These are phyloP conservation scores for Lactarius sp. DNA, from an alignment of 768 basidiomycete species.

Conservation along the genomic window DNA sequence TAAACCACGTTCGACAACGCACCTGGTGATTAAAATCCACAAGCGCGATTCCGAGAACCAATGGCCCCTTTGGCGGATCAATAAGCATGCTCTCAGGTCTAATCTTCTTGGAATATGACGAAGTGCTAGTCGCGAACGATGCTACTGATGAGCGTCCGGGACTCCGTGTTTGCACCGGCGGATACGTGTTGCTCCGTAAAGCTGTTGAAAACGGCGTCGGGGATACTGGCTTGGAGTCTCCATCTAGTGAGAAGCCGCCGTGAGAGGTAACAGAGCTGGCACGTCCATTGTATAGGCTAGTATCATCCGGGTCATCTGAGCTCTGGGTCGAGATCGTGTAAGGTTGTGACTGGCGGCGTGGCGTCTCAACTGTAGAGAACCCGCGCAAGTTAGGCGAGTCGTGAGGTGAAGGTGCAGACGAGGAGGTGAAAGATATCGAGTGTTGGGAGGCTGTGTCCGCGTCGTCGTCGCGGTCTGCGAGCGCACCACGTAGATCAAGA, in stretches of 20 bases:
- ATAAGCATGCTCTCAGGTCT: constrained; percentile 76
- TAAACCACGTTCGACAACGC: constrained; percentile 28
- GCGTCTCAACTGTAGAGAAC: constrained; percentile 10
- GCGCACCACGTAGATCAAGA: constrained; percentile 26
- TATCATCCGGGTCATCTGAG: constrained; percentile 17
- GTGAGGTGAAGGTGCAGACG: constrained; percentile 52
- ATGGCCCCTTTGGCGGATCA: constrained; percentile 50
- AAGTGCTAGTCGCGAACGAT: constrained; percentile 55
- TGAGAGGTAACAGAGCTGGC: constrained; percentile 19
- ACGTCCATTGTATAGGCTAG: constrained; percentile 13
- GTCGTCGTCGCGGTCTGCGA: constrained; percentile 44
- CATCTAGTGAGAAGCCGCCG: not conserved
- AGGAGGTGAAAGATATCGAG: constrained; percentile 65
- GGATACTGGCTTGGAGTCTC: constrained; percentile 8
- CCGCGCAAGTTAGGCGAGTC: constrained; percentile 31
- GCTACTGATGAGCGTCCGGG: constrained; percentile 47
- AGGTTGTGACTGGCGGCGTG: constrained; percentile 40
- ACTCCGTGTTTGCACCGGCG: constrained; percentile 48
- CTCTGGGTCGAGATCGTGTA: constrained; percentile 34
- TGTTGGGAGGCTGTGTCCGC: constrained; percentile 75
- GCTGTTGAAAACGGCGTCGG: constrained; percentile 13
- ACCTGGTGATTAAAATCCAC: constrained; percentile 95
- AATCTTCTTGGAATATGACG: constrained; percentile 53
- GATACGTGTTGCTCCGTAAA: constrained; percentile 43
- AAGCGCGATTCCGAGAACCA: constrained; percentile 84